These are phyloP conservation scores for Pilaira anomala DNA, from an alignment of 192 early-diverging fungal species.

Conservation along the genomic window DNA sequence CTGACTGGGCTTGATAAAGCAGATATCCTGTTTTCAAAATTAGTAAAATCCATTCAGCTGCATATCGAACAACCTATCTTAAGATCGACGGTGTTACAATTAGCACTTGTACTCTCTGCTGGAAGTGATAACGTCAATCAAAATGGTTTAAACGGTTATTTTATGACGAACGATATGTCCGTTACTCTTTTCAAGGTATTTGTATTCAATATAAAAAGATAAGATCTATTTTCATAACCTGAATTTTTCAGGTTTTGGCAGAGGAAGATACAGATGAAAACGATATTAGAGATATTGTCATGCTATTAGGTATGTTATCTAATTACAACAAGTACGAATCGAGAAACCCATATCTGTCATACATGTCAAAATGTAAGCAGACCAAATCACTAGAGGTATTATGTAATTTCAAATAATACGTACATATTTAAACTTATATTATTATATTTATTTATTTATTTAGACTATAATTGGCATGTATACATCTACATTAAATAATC, in stretches of 20 bases:
- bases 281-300: constrained; percentile 38
- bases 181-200: constrained; percentile 39
- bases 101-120: constrained; percentile 36
- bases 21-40: constrained; percentile 9
- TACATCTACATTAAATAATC: not conserved
- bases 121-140: constrained; percentile 59
- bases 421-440: not conserved
- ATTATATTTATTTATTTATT: not conserved
- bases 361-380: constrained; percentile 35
- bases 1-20: constrained; percentile 43
- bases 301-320: constrained; percentile 46
- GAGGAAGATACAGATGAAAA: constrained; percentile 29
- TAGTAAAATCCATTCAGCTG: constrained; percentile 16
- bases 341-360: constrained; percentile 45
- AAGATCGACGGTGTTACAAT: constrained; percentile 13
- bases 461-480: constrained; percentile 22
- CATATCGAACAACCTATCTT: not conserved
- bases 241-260: constrained; percentile 40
- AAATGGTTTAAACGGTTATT: constrained; percentile 56
- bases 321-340: constrained; percentile 60
- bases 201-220: not conserved
- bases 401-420: not conserved
- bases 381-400: constrained; percentile 33
- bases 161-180: constrained; percentile 51
- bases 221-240: constrained; percentile 4